These are phyloP conservation scores for Chlamydomonas reinhardtii DNA, from an alignment of 163 green algal genomes.

Conservation along the genomic window DNA sequence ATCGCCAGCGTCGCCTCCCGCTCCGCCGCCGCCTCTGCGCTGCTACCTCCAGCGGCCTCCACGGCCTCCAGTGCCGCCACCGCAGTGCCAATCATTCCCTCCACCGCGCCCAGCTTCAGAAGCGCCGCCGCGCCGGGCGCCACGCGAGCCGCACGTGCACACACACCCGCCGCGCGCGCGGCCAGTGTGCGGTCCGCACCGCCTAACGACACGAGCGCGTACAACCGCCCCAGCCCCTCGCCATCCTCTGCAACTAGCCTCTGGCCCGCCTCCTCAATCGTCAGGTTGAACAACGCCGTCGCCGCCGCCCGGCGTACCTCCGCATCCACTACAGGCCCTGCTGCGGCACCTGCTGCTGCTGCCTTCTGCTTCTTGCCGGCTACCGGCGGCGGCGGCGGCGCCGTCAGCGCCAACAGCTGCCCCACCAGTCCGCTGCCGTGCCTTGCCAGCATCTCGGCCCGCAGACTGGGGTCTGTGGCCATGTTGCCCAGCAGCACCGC, in stretches of 20 bases:
- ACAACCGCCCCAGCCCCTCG: not conserved
- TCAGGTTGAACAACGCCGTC: slow-evolving; percentile 64
- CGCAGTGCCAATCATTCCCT: slow-evolving; percentile 4
- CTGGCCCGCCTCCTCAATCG: slow-evolving; percentile 56
- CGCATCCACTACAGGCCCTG: slow-evolving; percentile 4
- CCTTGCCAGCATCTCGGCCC: slow-evolving; percentile 3
- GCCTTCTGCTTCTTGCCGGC: not conserved
- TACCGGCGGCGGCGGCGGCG: not conserved
- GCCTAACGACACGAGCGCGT: not conserved
- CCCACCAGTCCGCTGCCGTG: slow-evolving; percentile 21
- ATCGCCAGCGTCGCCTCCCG: not conserved
- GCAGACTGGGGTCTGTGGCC: slow-evolving; percentile 56
- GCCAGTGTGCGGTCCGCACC: not conserved
- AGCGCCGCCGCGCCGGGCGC: slow-evolving; percentile 14
- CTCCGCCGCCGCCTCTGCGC: not conserved
- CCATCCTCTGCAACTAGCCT: slow-evolving; percentile 32
- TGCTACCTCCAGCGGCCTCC: slow-evolving; percentile 6
- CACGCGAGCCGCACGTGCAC: slow-evolving; percentile 44
- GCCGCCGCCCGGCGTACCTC: slow-evolving; percentile 29
- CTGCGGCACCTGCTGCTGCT: slow-evolving; percentile 31
- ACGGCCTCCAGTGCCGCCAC: not conserved
- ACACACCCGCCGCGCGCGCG: slow-evolving; percentile 34
- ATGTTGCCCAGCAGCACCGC: slow-evolving; percentile 70
- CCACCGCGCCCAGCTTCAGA: slow-evolving; percentile 11
- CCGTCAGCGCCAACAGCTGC: not conserved